Percentiles rank a stretch among this genome's conserved stretches.
phyloP scores from a whole-genome alignment of 208 protist genomes.

The Wallacemonas sp. region DNA sequence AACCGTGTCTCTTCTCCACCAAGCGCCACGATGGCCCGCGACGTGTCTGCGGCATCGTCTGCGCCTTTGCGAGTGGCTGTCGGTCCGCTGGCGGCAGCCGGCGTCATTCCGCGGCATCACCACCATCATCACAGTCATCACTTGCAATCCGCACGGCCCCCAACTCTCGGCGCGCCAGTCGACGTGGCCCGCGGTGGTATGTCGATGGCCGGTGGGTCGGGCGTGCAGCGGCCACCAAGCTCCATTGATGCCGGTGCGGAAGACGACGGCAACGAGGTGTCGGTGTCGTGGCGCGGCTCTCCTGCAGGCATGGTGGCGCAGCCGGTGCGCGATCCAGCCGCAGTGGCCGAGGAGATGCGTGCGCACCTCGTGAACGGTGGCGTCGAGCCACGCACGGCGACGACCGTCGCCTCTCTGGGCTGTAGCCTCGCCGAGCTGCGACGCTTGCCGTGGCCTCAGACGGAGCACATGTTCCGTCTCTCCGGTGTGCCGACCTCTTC shows the following conservation, averaged over 20 bases:
- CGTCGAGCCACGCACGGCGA: neutral
- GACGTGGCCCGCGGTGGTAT: neutral
- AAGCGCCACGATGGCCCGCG: neutral
- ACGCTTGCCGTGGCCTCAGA: neutral
- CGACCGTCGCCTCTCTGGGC: neutral
- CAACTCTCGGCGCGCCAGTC: neutral
- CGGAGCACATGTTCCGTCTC: conserved; percentile 1
- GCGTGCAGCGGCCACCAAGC: neutral
- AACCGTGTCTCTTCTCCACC: neutral
- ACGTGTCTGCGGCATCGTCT: neutral
- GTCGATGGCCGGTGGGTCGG: neutral
- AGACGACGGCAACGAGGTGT: neutral
- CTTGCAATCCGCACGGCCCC: neutral
- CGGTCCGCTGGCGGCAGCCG: neutral
- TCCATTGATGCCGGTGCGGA: neutral
- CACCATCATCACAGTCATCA: conserved; percentile 35
- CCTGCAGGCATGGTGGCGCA: neutral
- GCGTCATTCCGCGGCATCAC: conserved; percentile 1
- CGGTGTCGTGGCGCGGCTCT: neutral
- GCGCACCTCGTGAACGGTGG: neutral
- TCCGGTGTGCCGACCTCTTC: neutral
- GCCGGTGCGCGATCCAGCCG: neutral
- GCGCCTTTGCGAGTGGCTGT: neutral
- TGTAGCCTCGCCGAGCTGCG: neutral
- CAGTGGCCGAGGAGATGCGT: neutral